Conservation (phyloP, 2,329 filamentous ascomycete species). For the Cadophora luteo-olivacea region DNA sequence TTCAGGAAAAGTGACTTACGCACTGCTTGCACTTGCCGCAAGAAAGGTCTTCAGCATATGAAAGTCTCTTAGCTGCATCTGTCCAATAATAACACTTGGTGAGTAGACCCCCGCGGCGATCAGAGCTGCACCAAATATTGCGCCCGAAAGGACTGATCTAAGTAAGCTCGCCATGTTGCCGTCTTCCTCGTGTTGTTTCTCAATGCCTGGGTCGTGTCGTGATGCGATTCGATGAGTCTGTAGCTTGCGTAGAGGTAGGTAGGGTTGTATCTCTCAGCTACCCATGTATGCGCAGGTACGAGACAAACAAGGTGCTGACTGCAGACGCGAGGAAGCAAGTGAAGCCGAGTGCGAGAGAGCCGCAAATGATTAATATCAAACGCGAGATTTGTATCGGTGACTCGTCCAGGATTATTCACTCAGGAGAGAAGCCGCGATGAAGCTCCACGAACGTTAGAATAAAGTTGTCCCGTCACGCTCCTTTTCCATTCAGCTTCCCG, state of each 20-base stretch:
- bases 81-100: conserved; percentile 64
- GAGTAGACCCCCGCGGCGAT: conserved; percentile 65
- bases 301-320: not conserved
- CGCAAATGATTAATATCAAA: conserved; percentile 1
- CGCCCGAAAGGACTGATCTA: conserved; percentile 49
- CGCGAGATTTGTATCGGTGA: not conserved
- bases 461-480: not conserved
- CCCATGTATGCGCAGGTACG: conserved; percentile 6
- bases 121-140: conserved; percentile 67
- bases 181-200: not conserved
- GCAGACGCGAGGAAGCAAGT: not conserved
- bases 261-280: conserved; percentile 5
- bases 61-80: conserved; percentile 66
- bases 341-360: not conserved
- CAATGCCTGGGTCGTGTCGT: not conserved
- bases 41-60: conserved; percentile 72
- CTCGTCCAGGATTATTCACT: conserved; percentile 2
- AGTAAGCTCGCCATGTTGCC: not conserved
- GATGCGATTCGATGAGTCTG: not conserved
- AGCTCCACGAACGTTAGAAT: conserved; percentile 1
- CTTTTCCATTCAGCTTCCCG: not conserved
- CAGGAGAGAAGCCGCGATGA: not conserved
- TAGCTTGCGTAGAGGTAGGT: not conserved
- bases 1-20: conserved; percentile 52
- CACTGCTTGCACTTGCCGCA: conserved; percentile 65